Percentiles rank a stretch among this genome's conserved stretches.
These are phyloP conservation scores for Zygotorulaspora chibaensis DNA, from an alignment of 805 yeast genomes.

Conservation along the genomic window DNA sequence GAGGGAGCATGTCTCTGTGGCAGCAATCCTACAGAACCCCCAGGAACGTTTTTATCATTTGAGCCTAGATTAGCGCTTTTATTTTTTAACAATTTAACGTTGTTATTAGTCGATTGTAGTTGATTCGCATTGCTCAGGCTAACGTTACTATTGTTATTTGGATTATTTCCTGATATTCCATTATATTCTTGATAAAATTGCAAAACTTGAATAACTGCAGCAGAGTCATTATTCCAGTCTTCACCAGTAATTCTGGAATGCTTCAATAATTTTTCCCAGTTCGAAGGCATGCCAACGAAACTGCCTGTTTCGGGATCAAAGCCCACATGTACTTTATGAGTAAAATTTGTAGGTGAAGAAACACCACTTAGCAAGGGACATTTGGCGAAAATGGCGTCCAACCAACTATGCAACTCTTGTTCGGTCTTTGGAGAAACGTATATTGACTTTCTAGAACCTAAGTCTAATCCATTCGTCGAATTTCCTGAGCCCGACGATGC, in stretches of 20 bases:
- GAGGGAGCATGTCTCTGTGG: conserved; percentile 31
- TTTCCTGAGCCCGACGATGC: conserved; percentile 13
- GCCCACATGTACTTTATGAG: conserved; percentile 88
- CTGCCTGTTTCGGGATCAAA: conserved; percentile 81
- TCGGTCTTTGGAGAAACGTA: conserved; percentile 73
- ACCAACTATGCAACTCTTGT: conserved; percentile 81
- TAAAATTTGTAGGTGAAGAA: conserved; percentile 89
- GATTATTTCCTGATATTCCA: conserved; percentile 21
- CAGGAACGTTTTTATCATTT: conserved; percentile 7
- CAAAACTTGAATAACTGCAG: conserved; percentile 88
- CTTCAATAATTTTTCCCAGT: conserved; percentile 82
- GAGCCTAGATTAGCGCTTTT: conserved; percentile 5
- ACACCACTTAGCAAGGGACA: conserved; percentile 65
- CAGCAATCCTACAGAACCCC: conserved; percentile 14
- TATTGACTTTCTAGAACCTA: conserved; percentile 50
- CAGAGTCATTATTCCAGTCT: conserved; percentile 91
- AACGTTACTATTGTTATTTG: conserved; percentile 5
- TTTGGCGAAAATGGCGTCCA: conserved; percentile 77
- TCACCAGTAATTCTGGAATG: conserved; percentile 87
- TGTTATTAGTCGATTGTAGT: conserved; percentile 4
- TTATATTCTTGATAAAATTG: conserved; percentile 61
- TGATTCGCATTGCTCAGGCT: conserved; percentile 3
- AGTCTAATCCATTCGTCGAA: conserved; percentile 17
- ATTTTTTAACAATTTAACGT: background rate
- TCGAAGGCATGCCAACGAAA: conserved; percentile 88